Percentiles rank a stretch among this genome's conserved stretches.
Conservation (phyloP, 2,329 filamentous ascomycete genomes). For the Apiospora saccharicola region DNA sequence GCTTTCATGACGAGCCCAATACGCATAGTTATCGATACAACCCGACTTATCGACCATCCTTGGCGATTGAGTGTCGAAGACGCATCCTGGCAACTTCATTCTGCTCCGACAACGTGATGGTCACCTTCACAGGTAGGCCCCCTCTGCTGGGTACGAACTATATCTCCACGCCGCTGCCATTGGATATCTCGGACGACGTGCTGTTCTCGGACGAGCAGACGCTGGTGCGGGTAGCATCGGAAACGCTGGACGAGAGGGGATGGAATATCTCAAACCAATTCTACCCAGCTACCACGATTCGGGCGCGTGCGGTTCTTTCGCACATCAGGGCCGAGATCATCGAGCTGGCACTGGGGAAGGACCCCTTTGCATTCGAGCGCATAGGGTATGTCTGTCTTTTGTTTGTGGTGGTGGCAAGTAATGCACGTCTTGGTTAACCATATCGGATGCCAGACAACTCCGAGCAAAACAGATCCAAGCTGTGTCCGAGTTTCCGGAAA, state of each 20-base stretch:
- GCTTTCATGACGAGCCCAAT: slow-evolving; percentile 57
- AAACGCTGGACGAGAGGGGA: slow-evolving; percentile 43
- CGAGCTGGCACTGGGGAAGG: slow-evolving; percentile 59
- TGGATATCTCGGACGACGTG: slow-evolving; percentile 48
- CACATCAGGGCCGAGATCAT: slow-evolving; percentile 65
- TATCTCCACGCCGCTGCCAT: slow-evolving; percentile 47
- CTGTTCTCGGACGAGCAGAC: slow-evolving; percentile 42
- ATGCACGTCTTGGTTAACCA: not conserved
- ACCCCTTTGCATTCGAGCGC: slow-evolving; percentile 27
- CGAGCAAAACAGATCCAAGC: not conserved
- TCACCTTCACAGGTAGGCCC: slow-evolving; percentile 52
- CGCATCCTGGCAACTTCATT: slow-evolving; percentile 1
- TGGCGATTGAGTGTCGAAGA: slow-evolving; percentile 39
- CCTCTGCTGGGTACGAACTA: slow-evolving; percentile 47
- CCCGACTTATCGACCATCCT: slow-evolving; percentile 32
- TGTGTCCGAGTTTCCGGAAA: slow-evolving; percentile 45
- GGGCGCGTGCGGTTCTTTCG: slow-evolving; percentile 48
- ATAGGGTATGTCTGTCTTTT: not conserved
- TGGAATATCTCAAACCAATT: slow-evolving; percentile 46
- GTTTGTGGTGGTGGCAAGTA: not conserved
- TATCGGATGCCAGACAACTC: not conserved
- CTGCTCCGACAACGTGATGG: slow-evolving; percentile 45
- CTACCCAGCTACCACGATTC: slow-evolving; percentile 42
- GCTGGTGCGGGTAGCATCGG: slow-evolving; percentile 35
- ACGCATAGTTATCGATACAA: slow-evolving; percentile 40